phyloP scores from a whole-genome alignment of 2,329 filamentous ascomycete species.

The Trichoderma brevicompactum region DNA sequence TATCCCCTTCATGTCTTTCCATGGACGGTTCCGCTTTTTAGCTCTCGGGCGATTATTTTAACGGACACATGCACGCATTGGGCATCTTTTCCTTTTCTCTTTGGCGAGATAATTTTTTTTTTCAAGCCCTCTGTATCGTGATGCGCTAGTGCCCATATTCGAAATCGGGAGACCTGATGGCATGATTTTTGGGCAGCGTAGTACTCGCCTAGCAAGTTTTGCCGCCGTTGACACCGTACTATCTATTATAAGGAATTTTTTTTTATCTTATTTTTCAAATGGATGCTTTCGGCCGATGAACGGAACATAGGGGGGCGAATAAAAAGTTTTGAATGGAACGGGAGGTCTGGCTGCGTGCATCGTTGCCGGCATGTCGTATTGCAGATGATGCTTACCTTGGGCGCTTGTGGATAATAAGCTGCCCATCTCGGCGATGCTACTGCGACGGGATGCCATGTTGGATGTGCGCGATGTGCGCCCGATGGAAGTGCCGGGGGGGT shows the following conservation, averaged over 20 bases:
- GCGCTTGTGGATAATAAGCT: background rate
- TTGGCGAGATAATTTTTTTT: background rate
- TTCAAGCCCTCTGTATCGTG: background rate
- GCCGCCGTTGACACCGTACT: too few relatives aligned
- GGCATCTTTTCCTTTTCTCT: background rate
- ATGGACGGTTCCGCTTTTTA: background rate
- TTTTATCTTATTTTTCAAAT: background rate
- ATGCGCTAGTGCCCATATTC: background rate
- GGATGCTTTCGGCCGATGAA: background rate
- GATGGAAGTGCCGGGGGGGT: background rate
- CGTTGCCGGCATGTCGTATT: constrained; percentile 2
- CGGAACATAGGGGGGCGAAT: too few relatives aligned
- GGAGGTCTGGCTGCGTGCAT: background rate
- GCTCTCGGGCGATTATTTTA: background rate
- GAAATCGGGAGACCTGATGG: background rate
- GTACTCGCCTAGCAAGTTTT: background rate
- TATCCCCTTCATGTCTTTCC: background rate
- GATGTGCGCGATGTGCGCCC: background rate
- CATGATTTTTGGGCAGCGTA: background rate
- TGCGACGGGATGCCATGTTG: background rate
- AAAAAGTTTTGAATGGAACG: background rate
- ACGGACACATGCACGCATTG: constrained; percentile 1
- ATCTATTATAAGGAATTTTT: too few relatives aligned
- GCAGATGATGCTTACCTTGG: constrained; percentile 6
- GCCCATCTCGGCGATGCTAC: background rate